Base-by-base conservation (phyloP, 2,329 filamentous ascomycete species). In the Colletotrichum scovillei region DNA sequence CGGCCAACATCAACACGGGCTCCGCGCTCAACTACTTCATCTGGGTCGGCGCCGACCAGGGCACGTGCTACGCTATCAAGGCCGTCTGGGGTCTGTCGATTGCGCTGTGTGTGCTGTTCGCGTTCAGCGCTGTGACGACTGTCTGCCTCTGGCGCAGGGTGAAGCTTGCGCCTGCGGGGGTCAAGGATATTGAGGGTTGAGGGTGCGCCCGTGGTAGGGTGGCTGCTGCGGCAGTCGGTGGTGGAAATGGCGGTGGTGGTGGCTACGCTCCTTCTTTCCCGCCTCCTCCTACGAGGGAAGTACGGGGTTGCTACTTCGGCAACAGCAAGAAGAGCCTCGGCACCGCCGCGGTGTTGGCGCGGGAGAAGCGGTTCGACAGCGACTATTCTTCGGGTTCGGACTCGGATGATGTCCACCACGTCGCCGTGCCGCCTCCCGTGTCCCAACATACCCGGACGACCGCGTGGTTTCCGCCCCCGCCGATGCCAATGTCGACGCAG, bases 51-150 rank as follows among this genome's bases (percentile, higher is more conserved):
- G 84, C 86, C 4, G 87, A 86, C 77, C 87, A 87, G 81, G 82
- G 88, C 22, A 93, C 93, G 68, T 98, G 95, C 85, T 91, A 92
- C 79, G 92, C 97, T 86, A 91, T 95, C 81, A 97, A 97, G 88
- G 90, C 93, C 19, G 90, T 97, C 76, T 98, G 95, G 95, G 95
- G 95, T 1, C 83, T 98, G 73, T 90, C 91, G 81, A 95, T 98
- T 82, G 92, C 92, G 5, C 88, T 97, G 63, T 95, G 92, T 81
- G 89, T 93, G 56, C 84, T 94, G 46, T 94, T 94, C 78, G 87
- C 90, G 74, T 88, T 94, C 73, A 92, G 91, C 2, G 84, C 87
- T 58, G 82, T 92, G 63, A 86, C 89, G 58, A 88, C 87, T 35
- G 82, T 86, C 68, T 90, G 90, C 76, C 84, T 94, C 52, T 93